Conservation (phyloP, 2,329 filamentous ascomycete genomes). For the Fusarium brevicatenulatum region DNA sequence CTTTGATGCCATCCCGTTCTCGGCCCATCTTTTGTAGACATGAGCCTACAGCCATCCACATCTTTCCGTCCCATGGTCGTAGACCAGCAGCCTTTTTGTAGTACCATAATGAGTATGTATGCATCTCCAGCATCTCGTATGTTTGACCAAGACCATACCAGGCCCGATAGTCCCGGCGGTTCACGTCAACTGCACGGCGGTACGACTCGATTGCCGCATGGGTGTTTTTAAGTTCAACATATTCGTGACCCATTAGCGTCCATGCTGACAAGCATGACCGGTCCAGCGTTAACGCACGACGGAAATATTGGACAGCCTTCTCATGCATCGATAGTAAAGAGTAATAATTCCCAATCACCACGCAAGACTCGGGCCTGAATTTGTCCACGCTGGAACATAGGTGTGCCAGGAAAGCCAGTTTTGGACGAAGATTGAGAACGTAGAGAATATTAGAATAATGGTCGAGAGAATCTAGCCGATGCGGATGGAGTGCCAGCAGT, state of each 20-base stretch:
- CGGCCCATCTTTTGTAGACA: constrained; percentile 92
- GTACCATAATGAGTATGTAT: constrained; percentile 96
- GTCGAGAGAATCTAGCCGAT: constrained; percentile 88
- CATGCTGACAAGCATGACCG: constrained; percentile 92
- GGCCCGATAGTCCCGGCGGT: constrained; percentile 93
- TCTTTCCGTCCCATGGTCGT: constrained; percentile 95
- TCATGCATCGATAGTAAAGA: constrained; percentile 94
- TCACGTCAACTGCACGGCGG: constrained; percentile 92
- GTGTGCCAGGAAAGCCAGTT: constrained; percentile 91
- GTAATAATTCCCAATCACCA: constrained; percentile 97
- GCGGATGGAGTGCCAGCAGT: constrained; percentile 77
- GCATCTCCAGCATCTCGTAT: constrained; percentile 98
- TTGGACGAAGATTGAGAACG: constrained; percentile 87
- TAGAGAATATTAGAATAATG: constrained; percentile 98
- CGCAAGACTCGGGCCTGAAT: constrained; percentile 96
- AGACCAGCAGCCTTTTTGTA: constrained; percentile 95
- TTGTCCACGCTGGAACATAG: constrained; percentile 92
- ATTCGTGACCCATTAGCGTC: constrained; percentile 99
- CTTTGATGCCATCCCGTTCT: constrained; percentile 90
- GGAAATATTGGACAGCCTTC: constrained; percentile 98
- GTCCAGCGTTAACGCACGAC: constrained; percentile 89
- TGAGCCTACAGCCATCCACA: constrained; percentile 97
- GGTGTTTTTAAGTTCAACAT: constrained; percentile 98
- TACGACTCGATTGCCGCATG: constrained; percentile 98
- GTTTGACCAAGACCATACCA: constrained; percentile 98